Evolutionary conservation across 129 eudicot genomes (phyloP).

Genomic region (Tagetes erecta): DNA sequence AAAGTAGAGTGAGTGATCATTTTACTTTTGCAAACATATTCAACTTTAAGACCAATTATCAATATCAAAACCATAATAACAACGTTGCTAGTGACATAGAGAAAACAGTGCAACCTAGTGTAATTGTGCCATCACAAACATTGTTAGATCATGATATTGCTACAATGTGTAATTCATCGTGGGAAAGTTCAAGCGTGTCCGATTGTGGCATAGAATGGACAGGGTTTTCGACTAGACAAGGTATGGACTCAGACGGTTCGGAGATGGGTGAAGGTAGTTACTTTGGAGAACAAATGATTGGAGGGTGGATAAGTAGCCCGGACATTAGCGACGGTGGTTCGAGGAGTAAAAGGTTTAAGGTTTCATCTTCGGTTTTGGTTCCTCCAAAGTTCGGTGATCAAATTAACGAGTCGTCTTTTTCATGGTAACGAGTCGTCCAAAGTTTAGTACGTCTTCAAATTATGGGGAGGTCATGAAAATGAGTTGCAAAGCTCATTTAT

Average conservation of each 20-base stretch:
- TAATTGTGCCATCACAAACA: constrained; percentile 62
- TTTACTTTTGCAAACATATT: constrained; percentile 82
- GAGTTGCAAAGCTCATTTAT: too few species aligned
- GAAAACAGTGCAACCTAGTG: constrained; percentile 74
- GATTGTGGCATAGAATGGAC: constrained; percentile 60
- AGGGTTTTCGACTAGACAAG: constrained; percentile 38
- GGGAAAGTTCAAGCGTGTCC: constrained; percentile 61
- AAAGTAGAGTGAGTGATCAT: constrained; percentile 73
- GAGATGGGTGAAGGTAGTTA: constrained; percentile 51
- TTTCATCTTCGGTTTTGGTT: constrained; percentile 68
- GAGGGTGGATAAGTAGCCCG: constrained; percentile 73
- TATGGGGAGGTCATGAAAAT: too few species aligned
- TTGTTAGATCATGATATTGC: constrained; percentile 33
- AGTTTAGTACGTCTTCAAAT: too few species aligned
- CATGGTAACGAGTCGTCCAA: too few species aligned
- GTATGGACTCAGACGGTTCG: constrained; percentile 62
- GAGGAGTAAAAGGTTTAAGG: constrained; percentile 77
- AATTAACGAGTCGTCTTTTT: constrained; percentile 1
- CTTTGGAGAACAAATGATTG: constrained; percentile 45
- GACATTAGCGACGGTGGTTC: constrained; percentile 51
- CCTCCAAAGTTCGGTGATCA: constrained; percentile 63
- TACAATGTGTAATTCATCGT: constrained; percentile 39
- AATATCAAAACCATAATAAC: constrained; percentile 27
- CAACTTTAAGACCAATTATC: constrained; percentile 48
- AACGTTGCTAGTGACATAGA: constrained; percentile 42